A percentile compares a stretch with the other conserved stretches of the same genome.
Evolutionary conservation across 306 rosid genomes (phyloP).

Genomic region (Casuarina glauca): DNA sequence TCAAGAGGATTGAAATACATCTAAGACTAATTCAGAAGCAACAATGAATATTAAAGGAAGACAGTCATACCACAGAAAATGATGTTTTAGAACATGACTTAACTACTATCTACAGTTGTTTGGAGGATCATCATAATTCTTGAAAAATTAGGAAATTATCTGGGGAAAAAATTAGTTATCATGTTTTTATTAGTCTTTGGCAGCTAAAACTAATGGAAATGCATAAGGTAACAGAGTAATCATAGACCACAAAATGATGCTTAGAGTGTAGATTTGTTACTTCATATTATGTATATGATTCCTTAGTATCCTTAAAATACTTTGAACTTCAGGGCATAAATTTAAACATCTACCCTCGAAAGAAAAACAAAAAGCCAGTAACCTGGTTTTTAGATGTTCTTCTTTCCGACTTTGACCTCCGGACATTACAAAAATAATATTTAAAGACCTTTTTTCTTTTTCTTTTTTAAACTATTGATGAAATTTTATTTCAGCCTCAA

Average conservation of each 20-base stretch:
- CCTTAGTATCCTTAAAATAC: not conserved
- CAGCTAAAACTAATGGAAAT: not conserved
- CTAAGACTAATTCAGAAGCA: not conserved
- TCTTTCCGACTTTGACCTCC: not conserved
- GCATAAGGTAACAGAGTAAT: not conserved
- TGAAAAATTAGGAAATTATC: not conserved
- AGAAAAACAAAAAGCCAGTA: not conserved
- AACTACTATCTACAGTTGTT: not conserved
- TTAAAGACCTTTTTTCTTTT: not conserved
- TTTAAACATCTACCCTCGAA: not conserved
- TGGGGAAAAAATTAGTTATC: too few relatives aligned
- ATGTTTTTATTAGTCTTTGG: not conserved
- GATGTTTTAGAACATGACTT: not conserved
- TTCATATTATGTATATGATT: not conserved
- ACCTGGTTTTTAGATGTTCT: not conserved
- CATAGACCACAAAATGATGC: not conserved
- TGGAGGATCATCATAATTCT: not conserved
- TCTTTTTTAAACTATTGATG: not conserved
- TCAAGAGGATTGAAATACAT: not conserved
- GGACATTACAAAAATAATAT: not conserved
- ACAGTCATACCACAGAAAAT: not conserved
- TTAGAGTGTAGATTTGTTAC: not conserved
- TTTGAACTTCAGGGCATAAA: not conserved
- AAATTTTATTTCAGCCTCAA: not conserved
- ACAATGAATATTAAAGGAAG: not conserved